Conservation (phyloP, 495 filamentous ascomycete species). For the Hypomontagnella monticulosa region DNA sequence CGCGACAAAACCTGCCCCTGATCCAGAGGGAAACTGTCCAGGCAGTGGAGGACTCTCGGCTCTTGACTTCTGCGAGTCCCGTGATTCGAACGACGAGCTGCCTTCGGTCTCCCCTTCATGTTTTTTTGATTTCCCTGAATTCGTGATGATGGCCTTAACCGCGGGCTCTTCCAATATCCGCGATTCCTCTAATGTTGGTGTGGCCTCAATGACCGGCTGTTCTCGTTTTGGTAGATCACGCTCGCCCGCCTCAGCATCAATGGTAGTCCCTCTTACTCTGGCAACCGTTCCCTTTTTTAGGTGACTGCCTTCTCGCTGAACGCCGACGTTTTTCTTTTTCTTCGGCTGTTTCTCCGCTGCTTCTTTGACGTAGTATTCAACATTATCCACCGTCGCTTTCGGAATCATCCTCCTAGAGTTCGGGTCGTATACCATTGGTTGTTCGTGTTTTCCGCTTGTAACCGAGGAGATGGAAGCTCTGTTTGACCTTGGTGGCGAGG, state of each 20-base stretch:
- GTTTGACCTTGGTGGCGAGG: slow-evolving; percentile 35
- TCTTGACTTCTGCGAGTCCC: slow-evolving; percentile 12
- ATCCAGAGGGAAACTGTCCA: not conserved
- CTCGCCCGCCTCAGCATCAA: slow-evolving; percentile 49
- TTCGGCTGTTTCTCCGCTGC: slow-evolving; percentile 60
- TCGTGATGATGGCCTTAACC: slow-evolving; percentile 31
- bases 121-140: slow-evolving; percentile 10
- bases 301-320: slow-evolving; percentile 46
- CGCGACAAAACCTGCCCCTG: slow-evolving; percentile 23
- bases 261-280: slow-evolving; percentile 46
- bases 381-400: slow-evolving; percentile 46
- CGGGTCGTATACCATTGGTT: slow-evolving; percentile 63
- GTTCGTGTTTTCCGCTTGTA: slow-evolving; percentile 42
- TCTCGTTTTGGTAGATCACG: slow-evolving; percentile 26
- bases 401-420: slow-evolving; percentile 66
- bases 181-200: slow-evolving; percentile 16
- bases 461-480: slow-evolving; percentile 35
- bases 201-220: slow-evolving; percentile 12
- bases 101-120: not conserved
- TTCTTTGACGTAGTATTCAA: slow-evolving; percentile 55
- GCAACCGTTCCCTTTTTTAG: slow-evolving; percentile 50
- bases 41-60: slow-evolving; percentile 2
- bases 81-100: slow-evolving; percentile 6
- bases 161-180: slow-evolving; percentile 23
- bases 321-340: slow-evolving; percentile 60